Conservation (phyloP, 169 alveolate species). For the Eimeria necatrix region DNA sequence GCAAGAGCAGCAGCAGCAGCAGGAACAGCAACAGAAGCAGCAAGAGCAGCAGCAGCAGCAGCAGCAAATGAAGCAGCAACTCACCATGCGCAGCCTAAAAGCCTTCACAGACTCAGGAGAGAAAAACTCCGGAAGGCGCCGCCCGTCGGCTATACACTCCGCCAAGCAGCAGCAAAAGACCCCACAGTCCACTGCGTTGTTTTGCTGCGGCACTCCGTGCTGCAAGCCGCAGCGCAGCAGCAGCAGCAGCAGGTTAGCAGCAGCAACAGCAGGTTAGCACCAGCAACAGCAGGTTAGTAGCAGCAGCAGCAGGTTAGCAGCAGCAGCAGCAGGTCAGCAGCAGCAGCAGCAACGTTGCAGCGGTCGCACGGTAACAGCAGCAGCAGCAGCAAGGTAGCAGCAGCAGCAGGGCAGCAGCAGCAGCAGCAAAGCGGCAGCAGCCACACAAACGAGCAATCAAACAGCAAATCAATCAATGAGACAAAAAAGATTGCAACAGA, state of each 20-base stretch:
- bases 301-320: too few relatives aligned
- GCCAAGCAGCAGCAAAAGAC: slow-evolving; percentile 72
- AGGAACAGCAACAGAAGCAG: slow-evolving; percentile 5
- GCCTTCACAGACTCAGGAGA: background rate
- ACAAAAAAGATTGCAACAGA: background rate
- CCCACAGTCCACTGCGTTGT: slow-evolving; percentile 70
- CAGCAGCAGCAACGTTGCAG: too few relatives aligned
- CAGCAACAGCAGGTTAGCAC: too few relatives aligned
- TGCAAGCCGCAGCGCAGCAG: slow-evolving; percentile 2
- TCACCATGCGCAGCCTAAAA: slow-evolving; percentile 38
- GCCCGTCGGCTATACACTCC: slow-evolving; percentile 58
- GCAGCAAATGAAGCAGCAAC: background rate
- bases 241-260: background rate
- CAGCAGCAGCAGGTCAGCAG: too few relatives aligned
- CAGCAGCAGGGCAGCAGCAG: too few relatives aligned
- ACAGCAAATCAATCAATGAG: background rate
- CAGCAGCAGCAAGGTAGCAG: too few relatives aligned
- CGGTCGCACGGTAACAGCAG: too few relatives aligned
- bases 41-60: slow-evolving; percentile 43
- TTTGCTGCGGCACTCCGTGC: slow-evolving; percentile 73
- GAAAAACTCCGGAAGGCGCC: background rate
- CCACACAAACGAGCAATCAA: too few relatives aligned
- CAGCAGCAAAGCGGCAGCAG: too few relatives aligned
- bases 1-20: background rate
- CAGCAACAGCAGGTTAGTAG: too few relatives aligned